Evolutionary conservation across 2,329 filamentous ascomycete species (phyloP), one percentile per base, ranked within the genome.

Genomic region (Colletotrichum sp.): DNA sequence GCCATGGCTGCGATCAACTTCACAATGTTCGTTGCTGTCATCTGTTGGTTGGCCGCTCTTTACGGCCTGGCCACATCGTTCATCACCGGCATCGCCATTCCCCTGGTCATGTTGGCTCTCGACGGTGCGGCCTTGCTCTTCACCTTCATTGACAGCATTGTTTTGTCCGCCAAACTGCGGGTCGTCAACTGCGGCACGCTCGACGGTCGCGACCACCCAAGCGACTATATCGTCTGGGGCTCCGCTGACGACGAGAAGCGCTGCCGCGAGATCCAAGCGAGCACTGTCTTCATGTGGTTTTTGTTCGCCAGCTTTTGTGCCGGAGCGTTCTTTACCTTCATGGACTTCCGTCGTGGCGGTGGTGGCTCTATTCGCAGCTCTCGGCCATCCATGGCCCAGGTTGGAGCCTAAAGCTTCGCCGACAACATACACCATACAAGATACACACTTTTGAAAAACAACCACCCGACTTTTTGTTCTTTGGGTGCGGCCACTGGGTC

Each of bases 241-340:
- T 92, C 92, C 62, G 76, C 78, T 77, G 82, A 93, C 84, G 87
- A 89, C 76, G 84, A 88, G 82, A 92, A 93, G 87, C 90, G 93
- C 78, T 96, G 95, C 86, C 92, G 91, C 78, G 92, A 95, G 85
- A 90, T 95, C 19, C 94, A 96, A 86, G 94, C 94, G 49, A 90
- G 91, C 77, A 92, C 91, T 39, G 93, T 91, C 49, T 96, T 96
- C 86, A 89, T 95, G 85, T 96, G 93, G 93, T 96, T 96, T 86
- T 90, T 95, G 65, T 95, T 93, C 83, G 89, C 87, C 52, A 88
- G 90, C 30, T 94, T 93, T 81, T 85, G 87, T 32, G 92, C 87
- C 5, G 89, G 89, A 55, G 82, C 92, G 61, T 86, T 91, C 81
- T 88, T 94, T 78, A 85, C 89, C 71, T 83, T 92, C 80, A 85